Conservation (phyloP, 78 protist genomes). For the Dictyostelium citrinum region DNA sequence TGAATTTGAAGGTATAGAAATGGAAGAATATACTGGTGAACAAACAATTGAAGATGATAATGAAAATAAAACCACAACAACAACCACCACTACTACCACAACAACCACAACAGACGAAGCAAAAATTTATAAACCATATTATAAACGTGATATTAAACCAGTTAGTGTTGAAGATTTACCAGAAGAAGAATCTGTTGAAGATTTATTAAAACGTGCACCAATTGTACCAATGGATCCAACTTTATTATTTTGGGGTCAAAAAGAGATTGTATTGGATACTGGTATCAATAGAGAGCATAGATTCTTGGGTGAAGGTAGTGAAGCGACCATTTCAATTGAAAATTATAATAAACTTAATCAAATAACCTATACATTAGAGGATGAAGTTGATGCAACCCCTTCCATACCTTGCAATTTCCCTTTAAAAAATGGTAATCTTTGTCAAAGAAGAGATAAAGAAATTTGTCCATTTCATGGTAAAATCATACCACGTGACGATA, state of each 20-base stretch:
- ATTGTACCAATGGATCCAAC: slow-evolving; percentile 35
- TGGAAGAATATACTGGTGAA: slow-evolving; percentile 15
- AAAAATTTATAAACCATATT: slow-evolving; percentile 22
- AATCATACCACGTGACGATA: slow-evolving; percentile 44
- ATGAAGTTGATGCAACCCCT: neutral
- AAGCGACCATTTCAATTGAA: slow-evolving; percentile 1
- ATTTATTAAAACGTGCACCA: slow-evolving; percentile 47
- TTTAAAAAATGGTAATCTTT: slow-evolving; percentile 45
- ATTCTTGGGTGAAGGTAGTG: slow-evolving; percentile 44
- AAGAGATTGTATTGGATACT: slow-evolving; percentile 5
- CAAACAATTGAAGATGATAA: neutral
- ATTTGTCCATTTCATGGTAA: slow-evolving; percentile 67
- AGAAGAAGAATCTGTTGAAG: slow-evolving; percentile 59
- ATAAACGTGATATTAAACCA: slow-evolving; percentile 19
- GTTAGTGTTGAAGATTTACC: slow-evolving; percentile 6
- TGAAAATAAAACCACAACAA: slow-evolving; percentile 3
- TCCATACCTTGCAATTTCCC: slow-evolving; percentile 3
- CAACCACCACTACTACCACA: slow-evolving; percentile 17
- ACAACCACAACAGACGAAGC: neutral
- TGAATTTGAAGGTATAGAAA: slow-evolving; percentile 35
- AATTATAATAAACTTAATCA: slow-evolving; percentile 15
- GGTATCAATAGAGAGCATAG: slow-evolving; percentile 60
- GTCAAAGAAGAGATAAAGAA: slow-evolving; percentile 38
- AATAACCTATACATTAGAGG: slow-evolving; percentile 15
- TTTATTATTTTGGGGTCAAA: slow-evolving; percentile 59